Percentiles rank a stretch among this genome's conserved stretches.
Conservation (phyloP, 1,284 basidiomycete genomes). For the Ustilago curta region DNA sequence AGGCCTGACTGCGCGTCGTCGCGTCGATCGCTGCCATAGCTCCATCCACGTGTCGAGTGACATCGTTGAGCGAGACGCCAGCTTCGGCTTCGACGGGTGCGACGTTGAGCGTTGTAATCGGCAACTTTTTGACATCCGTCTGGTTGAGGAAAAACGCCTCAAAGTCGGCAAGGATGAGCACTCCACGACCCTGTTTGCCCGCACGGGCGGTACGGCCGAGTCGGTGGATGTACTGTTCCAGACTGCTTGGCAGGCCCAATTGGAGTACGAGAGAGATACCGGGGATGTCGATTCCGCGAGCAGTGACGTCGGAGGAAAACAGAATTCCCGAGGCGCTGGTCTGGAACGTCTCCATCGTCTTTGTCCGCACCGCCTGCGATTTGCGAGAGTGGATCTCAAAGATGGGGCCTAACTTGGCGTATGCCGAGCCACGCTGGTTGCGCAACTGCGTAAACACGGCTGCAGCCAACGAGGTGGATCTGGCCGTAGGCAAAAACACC, state of each 20-base stretch:
- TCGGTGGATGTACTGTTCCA: constrained; percentile 70
- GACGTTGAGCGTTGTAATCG: constrained; percentile 48
- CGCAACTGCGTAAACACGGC: constrained; percentile 61
- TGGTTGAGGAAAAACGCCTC: constrained; percentile 75
- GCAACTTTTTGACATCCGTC: constrained; percentile 71
- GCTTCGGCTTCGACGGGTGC: constrained; percentile 23
- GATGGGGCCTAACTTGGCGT: constrained; percentile 25
- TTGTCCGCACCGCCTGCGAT: constrained; percentile 48
- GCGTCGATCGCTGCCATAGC: constrained; percentile 40
- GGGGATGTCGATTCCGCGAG: constrained; percentile 77
- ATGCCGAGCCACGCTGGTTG: constrained; percentile 21
- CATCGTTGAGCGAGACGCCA: constrained; percentile 10
- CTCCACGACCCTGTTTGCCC: constrained; percentile 73
- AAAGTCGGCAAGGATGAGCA: constrained; percentile 74
- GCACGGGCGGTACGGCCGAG: constrained; percentile 73
- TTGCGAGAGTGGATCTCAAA: constrained; percentile 60
- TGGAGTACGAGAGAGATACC: constrained; percentile 75
- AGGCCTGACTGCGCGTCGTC: constrained; percentile 71
- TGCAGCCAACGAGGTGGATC: constrained; percentile 75
- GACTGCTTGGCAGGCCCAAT: constrained; percentile 69
- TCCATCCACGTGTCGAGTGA: constrained; percentile 54
- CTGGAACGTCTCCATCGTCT: constrained; percentile 72
- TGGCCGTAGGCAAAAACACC: constrained; percentile 78
- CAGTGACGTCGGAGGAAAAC: constrained; percentile 89
- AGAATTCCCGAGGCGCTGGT: constrained; percentile 75